Conservation (phyloP, 768 basidiomycete species). For the Leccinum imitatum region DNA sequence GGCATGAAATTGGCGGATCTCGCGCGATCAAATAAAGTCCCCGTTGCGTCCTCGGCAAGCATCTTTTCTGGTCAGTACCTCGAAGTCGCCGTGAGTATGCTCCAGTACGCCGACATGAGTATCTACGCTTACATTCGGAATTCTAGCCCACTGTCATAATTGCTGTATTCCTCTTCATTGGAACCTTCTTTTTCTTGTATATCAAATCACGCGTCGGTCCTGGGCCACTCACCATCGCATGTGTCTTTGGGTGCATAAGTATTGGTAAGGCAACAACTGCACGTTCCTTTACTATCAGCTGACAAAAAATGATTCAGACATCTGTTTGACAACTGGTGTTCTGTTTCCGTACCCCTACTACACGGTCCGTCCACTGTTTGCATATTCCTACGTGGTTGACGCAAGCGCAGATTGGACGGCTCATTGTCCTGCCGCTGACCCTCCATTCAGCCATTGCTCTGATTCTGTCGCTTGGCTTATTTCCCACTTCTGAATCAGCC, state of each 20-base stretch:
- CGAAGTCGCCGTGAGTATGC: slow-evolving; percentile 42
- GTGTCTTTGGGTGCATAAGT: slow-evolving; percentile 58
- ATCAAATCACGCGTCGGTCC: slow-evolving; percentile 60
- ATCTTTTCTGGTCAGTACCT: slow-evolving; percentile 56
- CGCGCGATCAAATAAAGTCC: slow-evolving; percentile 37
- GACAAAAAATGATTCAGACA: slow-evolving; percentile 41
- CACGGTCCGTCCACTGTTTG: slow-evolving; percentile 29
- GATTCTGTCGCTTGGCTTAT: slow-evolving; percentile 50
- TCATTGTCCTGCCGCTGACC: slow-evolving; percentile 54
- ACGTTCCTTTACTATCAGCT: background rate
- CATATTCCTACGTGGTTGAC: slow-evolving; percentile 1
- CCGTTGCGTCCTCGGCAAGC: slow-evolving; percentile 36
- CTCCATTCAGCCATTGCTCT: slow-evolving; percentile 62
- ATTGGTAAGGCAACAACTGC: slow-evolving; percentile 41
- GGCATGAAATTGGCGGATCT: slow-evolving; percentile 63
- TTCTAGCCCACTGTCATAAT: slow-evolving; percentile 56
- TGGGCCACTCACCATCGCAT: slow-evolving; percentile 59
- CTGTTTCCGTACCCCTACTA: slow-evolving; percentile 71
- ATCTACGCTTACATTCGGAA: background rate
- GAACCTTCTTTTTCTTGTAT: slow-evolving; percentile 55
- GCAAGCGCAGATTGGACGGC: slow-evolving; percentile 43
- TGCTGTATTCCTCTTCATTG: slow-evolving; percentile 62
- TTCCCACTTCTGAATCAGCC: slow-evolving; percentile 62
- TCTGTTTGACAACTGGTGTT: slow-evolving; percentile 53
- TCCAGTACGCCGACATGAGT: background rate